These are phyloP conservation scores for Cladosporium colombiae DNA, from an alignment of 2,329 filamentous ascomycete species.

Conservation along the genomic window DNA sequence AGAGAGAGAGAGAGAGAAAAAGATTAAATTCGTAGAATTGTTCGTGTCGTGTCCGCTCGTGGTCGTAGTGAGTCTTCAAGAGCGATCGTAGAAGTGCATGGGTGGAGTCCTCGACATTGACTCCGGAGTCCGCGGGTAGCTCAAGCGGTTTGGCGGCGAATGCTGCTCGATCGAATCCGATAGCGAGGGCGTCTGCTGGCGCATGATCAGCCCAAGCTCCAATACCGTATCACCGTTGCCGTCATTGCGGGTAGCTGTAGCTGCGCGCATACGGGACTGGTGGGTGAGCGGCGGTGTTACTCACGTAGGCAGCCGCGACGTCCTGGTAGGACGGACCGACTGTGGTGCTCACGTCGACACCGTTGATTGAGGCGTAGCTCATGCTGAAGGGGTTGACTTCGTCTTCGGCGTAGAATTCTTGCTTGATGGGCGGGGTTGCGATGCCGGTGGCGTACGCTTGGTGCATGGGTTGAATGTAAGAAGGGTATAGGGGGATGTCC, in stretches of 20 bases:
- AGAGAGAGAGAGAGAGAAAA: not conserved
- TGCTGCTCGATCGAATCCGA: conserved; percentile 60
- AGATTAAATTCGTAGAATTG: not conserved
- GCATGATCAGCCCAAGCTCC: conserved; percentile 16
- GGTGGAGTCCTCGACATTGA: conserved; percentile 72
- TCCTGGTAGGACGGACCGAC: conserved; percentile 18
- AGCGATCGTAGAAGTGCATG: conserved; percentile 35
- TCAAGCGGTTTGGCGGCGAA: conserved; percentile 44
- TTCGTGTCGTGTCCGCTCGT: not conserved
- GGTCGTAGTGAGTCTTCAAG: not conserved
- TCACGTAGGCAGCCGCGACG: conserved; percentile 64
- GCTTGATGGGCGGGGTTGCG: conserved; percentile 59
- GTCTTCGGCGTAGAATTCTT: conserved; percentile 63
- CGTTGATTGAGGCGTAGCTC: conserved; percentile 65
- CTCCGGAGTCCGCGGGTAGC: conserved; percentile 61
- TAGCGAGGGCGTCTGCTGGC: conserved; percentile 75
- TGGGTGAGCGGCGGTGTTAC: conserved; percentile 49
- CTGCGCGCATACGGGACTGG: conserved; percentile 26
- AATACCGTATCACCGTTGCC: not conserved
- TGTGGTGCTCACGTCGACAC: conserved; percentile 57
- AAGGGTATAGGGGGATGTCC: conserved; percentile 49
- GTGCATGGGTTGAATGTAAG: conserved; percentile 55
- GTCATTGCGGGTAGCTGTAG: conserved; percentile 25
- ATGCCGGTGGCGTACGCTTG: conserved; percentile 44
- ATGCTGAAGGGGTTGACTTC: conserved; percentile 67